phyloP scores from a whole-genome alignment of 163 green algal genomes.

The Volvox carteri region DNA sequence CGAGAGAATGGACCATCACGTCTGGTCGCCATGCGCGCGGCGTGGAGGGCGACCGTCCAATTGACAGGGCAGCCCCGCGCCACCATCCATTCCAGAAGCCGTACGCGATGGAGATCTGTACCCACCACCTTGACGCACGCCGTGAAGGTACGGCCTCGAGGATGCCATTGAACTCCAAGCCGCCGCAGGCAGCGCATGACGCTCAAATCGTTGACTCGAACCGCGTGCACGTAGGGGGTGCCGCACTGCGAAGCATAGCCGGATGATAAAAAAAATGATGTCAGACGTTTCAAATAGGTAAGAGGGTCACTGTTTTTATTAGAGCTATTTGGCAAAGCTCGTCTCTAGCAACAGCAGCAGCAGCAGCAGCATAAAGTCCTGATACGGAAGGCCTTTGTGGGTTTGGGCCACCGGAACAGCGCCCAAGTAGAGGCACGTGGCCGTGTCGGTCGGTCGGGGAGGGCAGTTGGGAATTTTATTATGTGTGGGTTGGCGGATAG shows the following conservation, averaged over 20 bases:
- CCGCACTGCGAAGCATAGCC: neutral
- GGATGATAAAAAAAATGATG: neutral
- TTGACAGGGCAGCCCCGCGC: neutral
- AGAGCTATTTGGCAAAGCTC: neutral
- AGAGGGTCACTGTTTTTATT: neutral
- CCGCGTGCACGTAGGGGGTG: neutral
- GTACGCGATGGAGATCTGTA: neutral
- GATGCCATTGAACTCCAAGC: neutral
- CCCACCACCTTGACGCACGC: neutral
- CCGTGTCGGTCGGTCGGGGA: neutral
- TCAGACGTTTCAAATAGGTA: no score
- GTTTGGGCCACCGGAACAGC: no score
- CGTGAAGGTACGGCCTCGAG: neutral
- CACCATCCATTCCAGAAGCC: constrained; percentile 8
- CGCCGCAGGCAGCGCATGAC: neutral
- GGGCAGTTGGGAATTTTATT: neutral
- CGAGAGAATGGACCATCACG: neutral
- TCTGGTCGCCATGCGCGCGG: neutral
- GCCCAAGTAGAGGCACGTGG: neutral
- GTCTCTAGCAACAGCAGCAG: neutral
- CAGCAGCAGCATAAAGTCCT: no score
- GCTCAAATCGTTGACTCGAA: neutral
- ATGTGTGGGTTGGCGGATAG: no score
- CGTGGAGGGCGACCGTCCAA: neutral
- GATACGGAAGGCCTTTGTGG: no score